phyloP scores from a whole-genome alignment of 495 filamentous ascomycete species.

The Tetracladium marchalianum region DNA sequence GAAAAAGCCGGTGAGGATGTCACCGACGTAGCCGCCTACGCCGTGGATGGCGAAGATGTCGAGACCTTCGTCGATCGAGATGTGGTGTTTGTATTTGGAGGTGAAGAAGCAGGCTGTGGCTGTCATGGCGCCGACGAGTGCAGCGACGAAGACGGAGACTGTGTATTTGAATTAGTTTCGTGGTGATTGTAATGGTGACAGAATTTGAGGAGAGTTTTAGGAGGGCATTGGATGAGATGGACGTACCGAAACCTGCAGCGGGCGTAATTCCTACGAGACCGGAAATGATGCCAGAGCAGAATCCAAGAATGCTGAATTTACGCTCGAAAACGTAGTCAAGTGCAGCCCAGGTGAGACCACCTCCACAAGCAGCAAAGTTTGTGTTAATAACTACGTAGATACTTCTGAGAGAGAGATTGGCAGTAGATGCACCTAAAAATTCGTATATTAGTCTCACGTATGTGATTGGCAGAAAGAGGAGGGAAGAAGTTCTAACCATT shows the following conservation, averaged over 20 bases:
- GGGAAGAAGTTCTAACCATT: constrained; percentile 72
- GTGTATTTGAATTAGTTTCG: not conserved
- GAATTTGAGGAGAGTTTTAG: constrained; percentile 15
- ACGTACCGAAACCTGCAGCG: constrained; percentile 28
- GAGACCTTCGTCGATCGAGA: constrained; percentile 74
- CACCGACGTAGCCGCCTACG: constrained; percentile 77
- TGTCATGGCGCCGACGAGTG: constrained; percentile 76
- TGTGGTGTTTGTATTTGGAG: constrained; percentile 83
- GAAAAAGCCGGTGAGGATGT: constrained; percentile 78
- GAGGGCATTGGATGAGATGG: too few species aligned
- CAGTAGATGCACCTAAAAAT: not conserved
- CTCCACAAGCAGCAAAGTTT: constrained; percentile 40
- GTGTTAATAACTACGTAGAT: constrained; percentile 42
- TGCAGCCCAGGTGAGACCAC: constrained; percentile 35
- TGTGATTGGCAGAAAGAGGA: constrained; percentile 60
- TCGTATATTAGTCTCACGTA: constrained; percentile 70
- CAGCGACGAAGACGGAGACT: constrained; percentile 76
- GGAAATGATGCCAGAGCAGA: constrained; percentile 40
- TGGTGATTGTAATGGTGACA: not conserved
- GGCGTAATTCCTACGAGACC: constrained; percentile 44
- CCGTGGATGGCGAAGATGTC: constrained; percentile 89
- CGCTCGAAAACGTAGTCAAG: constrained; percentile 34
- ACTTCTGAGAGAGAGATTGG: not conserved
- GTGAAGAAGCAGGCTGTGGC: constrained; percentile 83
- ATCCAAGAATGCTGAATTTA: constrained; percentile 38